Evolutionary conservation across 768 basidiomycete species (phyloP).

Genomic region (Boletus vermiculosoides): DNA sequence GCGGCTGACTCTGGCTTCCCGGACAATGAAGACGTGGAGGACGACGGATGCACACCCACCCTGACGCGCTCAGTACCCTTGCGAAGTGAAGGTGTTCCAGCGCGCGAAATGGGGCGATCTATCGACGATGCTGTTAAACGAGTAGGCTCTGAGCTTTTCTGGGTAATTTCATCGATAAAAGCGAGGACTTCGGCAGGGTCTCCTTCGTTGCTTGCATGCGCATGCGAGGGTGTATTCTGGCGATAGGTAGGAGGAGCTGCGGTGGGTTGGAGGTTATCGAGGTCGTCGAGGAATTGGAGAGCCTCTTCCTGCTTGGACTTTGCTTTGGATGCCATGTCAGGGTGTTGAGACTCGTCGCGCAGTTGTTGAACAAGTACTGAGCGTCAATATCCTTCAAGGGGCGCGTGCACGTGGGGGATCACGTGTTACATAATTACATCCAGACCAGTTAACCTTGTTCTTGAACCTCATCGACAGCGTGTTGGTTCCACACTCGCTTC

Average conservation of each 20-base stretch:
- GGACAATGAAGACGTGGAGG: constrained; percentile 45
- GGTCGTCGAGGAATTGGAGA: constrained; percentile 89
- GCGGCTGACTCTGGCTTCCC: constrained; percentile 30
- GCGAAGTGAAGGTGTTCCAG: constrained; percentile 67
- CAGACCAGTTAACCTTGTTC: not conserved
- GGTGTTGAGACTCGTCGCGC: not conserved
- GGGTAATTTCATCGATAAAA: constrained; percentile 92
- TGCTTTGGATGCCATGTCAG: constrained; percentile 42
- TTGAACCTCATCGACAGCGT: not conserved
- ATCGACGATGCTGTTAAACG: constrained; percentile 53
- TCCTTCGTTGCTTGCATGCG: constrained; percentile 43
- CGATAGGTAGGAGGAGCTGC: constrained; percentile 26
- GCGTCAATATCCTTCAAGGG: not conserved
- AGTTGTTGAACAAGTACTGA: not conserved
- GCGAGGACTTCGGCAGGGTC: constrained; percentile 85
- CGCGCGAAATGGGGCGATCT: constrained; percentile 59
- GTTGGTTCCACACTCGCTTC: not conserved
- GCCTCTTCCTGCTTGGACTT: constrained; percentile 88
- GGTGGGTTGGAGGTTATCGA: constrained; percentile 73
- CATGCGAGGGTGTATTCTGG: constrained; percentile 18
- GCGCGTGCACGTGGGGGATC: constrained; percentile 9
- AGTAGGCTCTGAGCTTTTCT: constrained; percentile 81
- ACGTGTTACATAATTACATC: constrained; percentile 11
- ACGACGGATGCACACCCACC: constrained; percentile 47
- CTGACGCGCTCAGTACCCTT: constrained; percentile 78